Percentiles rank a stretch among this genome's conserved stretches.
Conservation (phyloP, 257 asterid genomes). For the Capsicum baccatum region DNA sequence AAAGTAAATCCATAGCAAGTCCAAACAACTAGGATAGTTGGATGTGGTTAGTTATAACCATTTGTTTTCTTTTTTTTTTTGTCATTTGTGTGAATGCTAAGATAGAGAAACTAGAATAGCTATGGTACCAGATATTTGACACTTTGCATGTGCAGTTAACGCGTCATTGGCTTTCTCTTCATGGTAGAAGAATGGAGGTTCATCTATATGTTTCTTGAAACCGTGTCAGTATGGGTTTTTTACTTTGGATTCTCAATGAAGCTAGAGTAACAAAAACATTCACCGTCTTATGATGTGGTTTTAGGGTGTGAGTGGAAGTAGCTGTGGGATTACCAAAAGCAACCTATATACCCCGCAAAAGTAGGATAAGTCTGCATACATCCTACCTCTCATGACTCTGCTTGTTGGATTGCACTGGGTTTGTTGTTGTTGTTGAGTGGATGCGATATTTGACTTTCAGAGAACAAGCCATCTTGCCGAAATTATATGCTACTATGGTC, state of each 20-base stretch:
- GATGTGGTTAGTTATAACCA: background rate
- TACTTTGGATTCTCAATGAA: background rate
- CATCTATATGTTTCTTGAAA: background rate
- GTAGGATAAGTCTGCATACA: too few species aligned
- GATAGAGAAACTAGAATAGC: background rate
- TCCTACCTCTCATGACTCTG: too few species aligned
- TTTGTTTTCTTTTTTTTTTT: conserved; percentile 17
- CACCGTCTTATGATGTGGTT: background rate
- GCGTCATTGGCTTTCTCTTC: background rate
- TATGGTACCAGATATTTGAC: background rate
- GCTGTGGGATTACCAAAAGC: background rate
- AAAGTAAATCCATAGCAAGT: background rate
- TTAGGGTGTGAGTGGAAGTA: background rate
- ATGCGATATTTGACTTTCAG: too few species aligned
- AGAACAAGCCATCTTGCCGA: too few species aligned
- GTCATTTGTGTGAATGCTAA: background rate
- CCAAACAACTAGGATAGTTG: background rate
- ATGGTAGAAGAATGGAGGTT: background rate
- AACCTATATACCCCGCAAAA: too few species aligned
- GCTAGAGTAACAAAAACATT: background rate
- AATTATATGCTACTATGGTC: too few species aligned
- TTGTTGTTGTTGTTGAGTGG: too few species aligned
- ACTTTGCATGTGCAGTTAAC: background rate
- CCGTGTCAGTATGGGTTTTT: background rate
- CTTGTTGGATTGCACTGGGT: too few species aligned